phyloP scores from a whole-genome alignment of 768 basidiomycete genomes.

The Suillus hirtellus region DNA sequence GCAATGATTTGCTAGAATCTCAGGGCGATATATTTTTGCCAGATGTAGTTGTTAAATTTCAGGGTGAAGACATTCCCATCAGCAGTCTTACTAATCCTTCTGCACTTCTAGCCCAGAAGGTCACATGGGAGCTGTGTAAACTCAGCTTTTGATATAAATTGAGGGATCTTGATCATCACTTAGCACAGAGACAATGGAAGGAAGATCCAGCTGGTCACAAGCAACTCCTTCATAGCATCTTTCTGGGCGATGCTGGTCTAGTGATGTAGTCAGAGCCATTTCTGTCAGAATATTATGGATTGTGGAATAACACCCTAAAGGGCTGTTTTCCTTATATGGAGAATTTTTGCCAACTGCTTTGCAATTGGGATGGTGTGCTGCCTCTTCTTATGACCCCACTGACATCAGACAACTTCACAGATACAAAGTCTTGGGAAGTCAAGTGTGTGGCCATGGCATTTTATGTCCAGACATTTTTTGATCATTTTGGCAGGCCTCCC shows the following conservation, averaged over 20 bases:
- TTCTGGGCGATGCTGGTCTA: slow-evolving; percentile 9
- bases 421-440: slow-evolving; percentile 3
- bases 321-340: slow-evolving; percentile 5
- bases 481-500: slow-evolving; percentile 4
- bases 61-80: not conserved
- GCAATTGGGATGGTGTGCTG: not conserved
- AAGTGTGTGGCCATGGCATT: not conserved
- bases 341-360: slow-evolving; percentile 5
- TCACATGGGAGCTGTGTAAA: slow-evolving; percentile 25
- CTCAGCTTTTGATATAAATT: slow-evolving; percentile 24
- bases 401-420: not conserved
- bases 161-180: slow-evolving; percentile 16
- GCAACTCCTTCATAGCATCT: slow-evolving; percentile 5
- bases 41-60: slow-evolving; percentile 4
- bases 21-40: not conserved
- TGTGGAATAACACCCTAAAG: not conserved
- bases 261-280: slow-evolving; percentile 8
- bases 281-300: not conserved
- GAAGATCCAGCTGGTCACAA: not conserved
- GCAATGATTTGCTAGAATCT: slow-evolving; percentile 2
- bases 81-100: slow-evolving; percentile 5
- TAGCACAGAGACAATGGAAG: not conserved
- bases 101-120: slow-evolving; percentile 1
- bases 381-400: not conserved
- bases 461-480: slow-evolving; percentile 12